Base-by-base conservation (phyloP, 2,329 filamentous ascomycete species). In the Microsporum audouinii region DNA sequence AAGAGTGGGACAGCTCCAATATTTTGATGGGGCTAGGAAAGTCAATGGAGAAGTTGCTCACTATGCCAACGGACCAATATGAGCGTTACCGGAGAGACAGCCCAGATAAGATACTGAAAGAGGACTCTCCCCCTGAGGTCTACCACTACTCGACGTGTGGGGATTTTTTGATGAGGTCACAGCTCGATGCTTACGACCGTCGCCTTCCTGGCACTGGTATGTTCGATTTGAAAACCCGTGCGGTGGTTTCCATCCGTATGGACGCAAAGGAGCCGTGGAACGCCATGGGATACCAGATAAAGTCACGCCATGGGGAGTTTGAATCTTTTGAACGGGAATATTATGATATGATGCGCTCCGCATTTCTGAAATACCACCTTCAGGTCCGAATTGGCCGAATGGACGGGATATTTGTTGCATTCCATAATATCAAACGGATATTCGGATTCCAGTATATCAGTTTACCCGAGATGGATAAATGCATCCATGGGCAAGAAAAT, bases 401-500 rank as follows among this genome's bases (percentile, higher is more conserved):
- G 95, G 92, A 99, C 71, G 94, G 94, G 60, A 96, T 97, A 57
- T 99, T 97, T 70, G 88, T 97, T 27, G 94, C 94, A 1, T 99
- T 86, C 71, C 94, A 99, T 78, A 99, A 99, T 71, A 89, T 91
- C 1, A 82, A 91, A 73, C 88, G 91, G 60, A 95, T 99, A 57
- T 99, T 99, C 71, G 94, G 94, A 4, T 99, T 99, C 73, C 94
- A 99, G 73, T 99, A 99, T 71, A 82, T 99, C 63, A 86, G 85
- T 62, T 76, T 97, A 12, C 72, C 83, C 2, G 94, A 99, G 70
- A 91, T 99, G 87, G 94, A 99, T 71, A 71, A 80, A n/a, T 83
- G 89, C 0, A 75, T 99, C n/a, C 95, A 99, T 71, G 91, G 90
- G 27, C 87, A 89, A 58, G 68, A 72, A 0, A 79, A 91, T 68